Evolutionary conservation across 768 basidiomycete species (phyloP).

Genomic region (Suillus tomentosus): DNA sequence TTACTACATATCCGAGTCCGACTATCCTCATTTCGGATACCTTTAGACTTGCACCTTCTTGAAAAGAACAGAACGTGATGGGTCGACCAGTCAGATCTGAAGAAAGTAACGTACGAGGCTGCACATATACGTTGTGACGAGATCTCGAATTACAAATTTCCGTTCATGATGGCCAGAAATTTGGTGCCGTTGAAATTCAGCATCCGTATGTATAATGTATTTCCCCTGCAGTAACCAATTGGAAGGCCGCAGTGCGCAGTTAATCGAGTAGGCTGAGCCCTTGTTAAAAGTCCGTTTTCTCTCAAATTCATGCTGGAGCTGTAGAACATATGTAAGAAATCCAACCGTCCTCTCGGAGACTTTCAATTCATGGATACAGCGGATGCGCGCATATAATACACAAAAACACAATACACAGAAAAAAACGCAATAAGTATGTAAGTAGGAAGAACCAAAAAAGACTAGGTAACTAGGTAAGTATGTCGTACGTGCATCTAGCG

Average conservation of each 20-base stretch:
- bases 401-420: not conserved
- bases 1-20: too few relatives aligned
- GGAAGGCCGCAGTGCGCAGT: not conserved
- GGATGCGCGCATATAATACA: not conserved
- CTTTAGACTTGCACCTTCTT: too few relatives aligned
- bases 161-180: not conserved
- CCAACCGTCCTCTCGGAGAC: not conserved
- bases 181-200: not conserved
- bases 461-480: not conserved
- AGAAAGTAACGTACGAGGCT: too few relatives aligned
- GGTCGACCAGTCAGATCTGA: too few relatives aligned
- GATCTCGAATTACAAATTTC: not conserved
- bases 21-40: too few relatives aligned
- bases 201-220: not conserved
- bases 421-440: not conserved
- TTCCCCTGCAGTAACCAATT: not conserved
- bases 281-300: not conserved
- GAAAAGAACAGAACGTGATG: too few relatives aligned
- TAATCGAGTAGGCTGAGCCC: not conserved
- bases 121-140: not conserved
- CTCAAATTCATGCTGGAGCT: not conserved
- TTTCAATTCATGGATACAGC: not conserved
- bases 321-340: not conserved
- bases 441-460: not conserved
- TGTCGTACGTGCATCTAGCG: not conserved